Base-by-base conservation (phyloP, 192 early-diverging fungal species). In the Rhizophlyctis rosea region DNA sequence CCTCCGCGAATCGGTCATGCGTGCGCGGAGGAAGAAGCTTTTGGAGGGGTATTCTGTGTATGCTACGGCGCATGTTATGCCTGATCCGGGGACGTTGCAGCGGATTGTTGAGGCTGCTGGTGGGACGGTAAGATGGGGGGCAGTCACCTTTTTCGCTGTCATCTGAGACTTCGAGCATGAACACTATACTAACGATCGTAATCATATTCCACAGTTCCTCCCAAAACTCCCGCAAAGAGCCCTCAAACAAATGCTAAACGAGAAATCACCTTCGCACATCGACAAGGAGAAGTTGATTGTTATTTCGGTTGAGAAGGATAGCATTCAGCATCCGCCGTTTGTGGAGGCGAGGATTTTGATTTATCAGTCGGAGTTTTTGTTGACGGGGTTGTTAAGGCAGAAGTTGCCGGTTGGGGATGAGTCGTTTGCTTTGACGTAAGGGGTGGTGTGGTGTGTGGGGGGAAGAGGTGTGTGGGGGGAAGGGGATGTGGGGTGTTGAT, bases 1-100 rank as follows among this genome's bases (percentile, higher is more conserved):
- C 54, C 28, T 55, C 4, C 29, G 3, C 7, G 13, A 55, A 7
- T 27, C 54, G 4, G 13, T 55, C 4, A 3, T 14, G 54, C 54
- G 54, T 32, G 54, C 54, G 32, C 25, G 32, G 13, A 27, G 14
- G 32, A 4, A 14, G 24, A 55, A 55, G 32, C 32, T 55, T 23
- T 30, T 55, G 32, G 28, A 55, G 4, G 54, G 54, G 25, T 30
- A 31, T 23, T 30, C 54, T 31, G 54, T 55, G 14, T 55, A 55
- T 30, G 31, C 30, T 18, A 27, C 54, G 54, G 27, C 54, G 14
- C 7, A 25, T 23, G 50, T 52, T 18, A 7, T 13, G 18, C 39
- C 39, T 44, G 39, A 44, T 18, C 9, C 39, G 39, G 39, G 18
- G 39, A 44, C 39, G 18, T 13, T 44, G 39, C 7, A 44, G 39